A percentile compares a stretch with the other conserved stretches of the same genome.
Conservation (phyloP, 2,329 filamentous ascomycete genomes). For the Phialocephala subalpina region DNA sequence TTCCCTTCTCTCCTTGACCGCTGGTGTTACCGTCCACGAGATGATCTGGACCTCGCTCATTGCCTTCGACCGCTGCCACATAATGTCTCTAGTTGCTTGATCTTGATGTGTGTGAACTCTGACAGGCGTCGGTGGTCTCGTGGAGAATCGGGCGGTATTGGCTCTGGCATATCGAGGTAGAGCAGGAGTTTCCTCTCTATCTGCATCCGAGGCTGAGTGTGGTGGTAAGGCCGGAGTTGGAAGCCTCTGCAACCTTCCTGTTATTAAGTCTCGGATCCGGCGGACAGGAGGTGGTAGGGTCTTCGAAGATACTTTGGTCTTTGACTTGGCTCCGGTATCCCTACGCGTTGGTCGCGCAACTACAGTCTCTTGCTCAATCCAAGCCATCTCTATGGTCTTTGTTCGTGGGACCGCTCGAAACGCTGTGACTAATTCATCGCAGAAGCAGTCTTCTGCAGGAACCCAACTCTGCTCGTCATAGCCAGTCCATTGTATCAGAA, state of each 20-base stretch:
- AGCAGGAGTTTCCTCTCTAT: neutral
- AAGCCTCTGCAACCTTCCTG: too few relatives aligned
- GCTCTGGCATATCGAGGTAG: neutral
- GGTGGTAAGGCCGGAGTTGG: too few relatives aligned
- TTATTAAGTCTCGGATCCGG: too few relatives aligned
- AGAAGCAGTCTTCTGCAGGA: conserved; percentile 20
- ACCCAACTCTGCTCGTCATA: conserved; percentile 19
- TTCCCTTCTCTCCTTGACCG: neutral
- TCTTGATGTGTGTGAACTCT: neutral
- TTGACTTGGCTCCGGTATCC: neutral
- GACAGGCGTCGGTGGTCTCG: neutral
- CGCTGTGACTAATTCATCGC: conserved; percentile 12
- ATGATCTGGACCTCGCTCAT: neutral
- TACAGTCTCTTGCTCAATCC: neutral
- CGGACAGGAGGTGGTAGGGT: too few relatives aligned
- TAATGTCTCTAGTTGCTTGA: neutral
- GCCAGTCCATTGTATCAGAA: conserved; percentile 19
- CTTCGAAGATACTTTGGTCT: neutral
- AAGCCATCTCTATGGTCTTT: neutral
- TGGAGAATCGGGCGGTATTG: neutral
- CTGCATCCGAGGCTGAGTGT: neutral
- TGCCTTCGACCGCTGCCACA: neutral
- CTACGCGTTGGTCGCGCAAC: neutral
- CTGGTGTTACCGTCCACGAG: neutral
- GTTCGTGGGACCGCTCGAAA: conserved; percentile 12